Evolutionary conservation across 2,329 filamentous ascomycete genomes (phyloP).

Genomic region (Escovopsis sp.): DNA sequence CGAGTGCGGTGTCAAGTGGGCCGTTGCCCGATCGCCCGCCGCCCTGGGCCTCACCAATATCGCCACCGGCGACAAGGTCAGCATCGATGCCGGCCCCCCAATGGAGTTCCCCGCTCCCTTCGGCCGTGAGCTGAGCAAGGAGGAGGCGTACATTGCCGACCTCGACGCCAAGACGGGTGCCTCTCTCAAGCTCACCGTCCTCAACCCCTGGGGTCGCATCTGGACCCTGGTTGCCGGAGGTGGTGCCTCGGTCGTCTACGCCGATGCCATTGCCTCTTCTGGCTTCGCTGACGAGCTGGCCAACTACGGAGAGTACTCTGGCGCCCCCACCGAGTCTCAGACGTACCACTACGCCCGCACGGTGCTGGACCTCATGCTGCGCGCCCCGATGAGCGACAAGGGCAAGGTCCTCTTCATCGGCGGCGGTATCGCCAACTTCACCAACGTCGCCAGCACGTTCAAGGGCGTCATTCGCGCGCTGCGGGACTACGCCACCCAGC

Average conservation of each 20-base stretch:
- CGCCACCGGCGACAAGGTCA: constrained; percentile 62
- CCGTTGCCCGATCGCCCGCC: constrained; percentile 78
- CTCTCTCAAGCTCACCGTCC: constrained; percentile 92
- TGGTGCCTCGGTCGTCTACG: constrained; percentile 98
- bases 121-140: constrained; percentile 94
- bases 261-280: constrained; percentile 91
- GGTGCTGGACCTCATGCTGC: constrained; percentile 93
- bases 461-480: constrained; percentile 98
- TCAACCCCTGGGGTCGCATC: constrained; percentile 82
- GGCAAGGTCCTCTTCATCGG: constrained; percentile 99
- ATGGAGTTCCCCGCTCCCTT: constrained; percentile 99
- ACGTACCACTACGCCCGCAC: constrained; percentile 98
- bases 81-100: constrained; percentile 87
- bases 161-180: constrained; percentile 99
- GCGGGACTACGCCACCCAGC: constrained; percentile 69
- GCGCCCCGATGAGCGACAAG: constrained; percentile 67
- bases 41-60: constrained; percentile 70
- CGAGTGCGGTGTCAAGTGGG: constrained; percentile 98
- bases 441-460: constrained; percentile 98
- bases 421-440: constrained; percentile 99
- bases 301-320: constrained; percentile 99
- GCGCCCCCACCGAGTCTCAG: constrained; percentile 95
- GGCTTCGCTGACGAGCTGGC: constrained; percentile 92
- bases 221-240: constrained; percentile 98
- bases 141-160: constrained; percentile 97